Base-by-base conservation (phyloP, 768 basidiomycete genomes). In the Termitomyces sp. region DNA sequence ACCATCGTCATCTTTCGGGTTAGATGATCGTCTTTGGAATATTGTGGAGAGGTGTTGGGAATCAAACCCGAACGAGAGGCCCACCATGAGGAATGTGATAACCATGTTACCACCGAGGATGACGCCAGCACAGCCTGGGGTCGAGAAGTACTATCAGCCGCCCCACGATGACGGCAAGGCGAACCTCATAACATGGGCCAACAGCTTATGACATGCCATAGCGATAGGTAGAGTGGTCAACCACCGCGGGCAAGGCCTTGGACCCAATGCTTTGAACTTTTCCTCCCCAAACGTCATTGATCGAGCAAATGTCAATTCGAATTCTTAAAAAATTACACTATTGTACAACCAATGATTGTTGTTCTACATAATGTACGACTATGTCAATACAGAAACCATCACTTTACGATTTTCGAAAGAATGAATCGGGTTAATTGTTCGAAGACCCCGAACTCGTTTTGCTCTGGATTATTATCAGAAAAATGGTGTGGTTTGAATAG, bases 21-120 rank as follows among this genome's bases (percentile, higher is more conserved):
- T 72, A 40, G 68, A 72, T 50, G 65, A 69, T 45, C 62, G 66
- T 32, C 62, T 72, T 55, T 75, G 74, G 73, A 24, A 34, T 55
- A 61, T 74, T 16, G 64, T 71, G 26, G 56, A 64, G 49, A 57
- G 49, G 18, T 66, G 74, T 1, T 74, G 73, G 73, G 46, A 56
- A 7, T 57, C 61, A 7, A 57, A 63, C 18, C 71, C 74, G 4
- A 59, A 66, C 5, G 56, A 59, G 1, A 71, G 73, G 6, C 68
- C 66, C 4, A 63, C 64, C 1, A 67, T 71, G 6, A 4, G 33
- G 58, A 62, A 44, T 52, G 58, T 34, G 63, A 66, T 9, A 57
- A 59, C 18, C 56, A 64, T 3, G 65, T 64, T 16, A 37, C 57
- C 53, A 13, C 33, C 27, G 4, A 51, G 59, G 26, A 18, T 5